Base-by-base conservation (phyloP, 2,329 filamentous ascomycete species). In the Ophiostoma quercus region DNA sequence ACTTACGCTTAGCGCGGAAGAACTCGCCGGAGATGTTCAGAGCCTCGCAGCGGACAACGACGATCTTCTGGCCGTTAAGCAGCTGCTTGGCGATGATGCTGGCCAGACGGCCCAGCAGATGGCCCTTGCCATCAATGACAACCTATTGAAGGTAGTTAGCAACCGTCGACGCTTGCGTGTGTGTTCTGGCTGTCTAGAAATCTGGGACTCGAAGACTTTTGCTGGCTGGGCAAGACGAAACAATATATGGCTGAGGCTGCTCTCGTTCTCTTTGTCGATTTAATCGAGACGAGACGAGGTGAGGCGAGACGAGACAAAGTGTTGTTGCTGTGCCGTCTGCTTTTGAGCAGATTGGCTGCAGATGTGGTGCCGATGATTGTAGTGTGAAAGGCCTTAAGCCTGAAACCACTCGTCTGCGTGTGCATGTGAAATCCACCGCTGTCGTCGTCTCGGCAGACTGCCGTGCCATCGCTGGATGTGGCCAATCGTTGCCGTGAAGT, bases 11-110 rank as follows among this genome's bases (percentile, higher is more conserved):
- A 78, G 94, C 90, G 84, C 95, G 93, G 92, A 99, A 99, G 92
- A 99, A 99, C 88, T 98, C 95, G 86, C 95, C 95, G 78, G 95
- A 99, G 89, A 99, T 99, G 90, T 99, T 99, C 84, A 99, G 90
- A 79, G 92, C 93, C 87, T 99, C 95, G 85, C 92, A 96, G 88
- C 95, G 92, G 82, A 99, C 95, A 78, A 99, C 87, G 80, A 98
- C 94, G 82, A 99, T 96, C 91, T 98, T 98, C 88, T 98, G 94
- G 82, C 94, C 94, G 84, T 90, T 96, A 79, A 98, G 92, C 80
- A 98, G 90, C 88, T 98, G 94, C 91, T 98, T 98, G 83, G 94
- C 94, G 80, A 98, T 93, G 81, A 93, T 97, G 83, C 90, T 93
- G 86, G 94, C 94, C 83, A 99, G 90, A 84, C 95, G 94, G 88